Evolutionary conservation across 2,329 filamentous ascomycete species (phyloP), one percentile per base, ranked within the genome.

Genomic region (Didymosphaeria variabile): DNA sequence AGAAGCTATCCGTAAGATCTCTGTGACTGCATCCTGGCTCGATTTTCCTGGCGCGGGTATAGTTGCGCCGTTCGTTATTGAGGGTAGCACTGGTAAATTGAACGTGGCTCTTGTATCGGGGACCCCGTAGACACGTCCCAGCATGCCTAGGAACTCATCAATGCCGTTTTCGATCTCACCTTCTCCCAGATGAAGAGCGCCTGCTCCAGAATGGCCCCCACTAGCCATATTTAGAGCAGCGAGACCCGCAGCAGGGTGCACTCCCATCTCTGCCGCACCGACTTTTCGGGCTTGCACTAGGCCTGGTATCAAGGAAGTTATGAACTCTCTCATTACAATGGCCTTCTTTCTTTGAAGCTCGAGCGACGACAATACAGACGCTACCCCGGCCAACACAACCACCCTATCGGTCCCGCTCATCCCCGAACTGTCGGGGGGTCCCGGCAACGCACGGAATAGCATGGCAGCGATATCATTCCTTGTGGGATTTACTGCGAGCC

Each of bases 181-280:
- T 60, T 77, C 75, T 17, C 73, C 72, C 3, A 78, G 59, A 67
- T 88, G 90, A 31, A 95, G 80, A 13, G 90, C 89, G n/a, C 93
- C 89, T 55, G 97, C 82, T 1, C 93, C 93, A 7, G 94, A 91
- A 17, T 92, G 91, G 42, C 66, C 67, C 8, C 72, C 72, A 36
- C 70, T 72, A 9, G 67, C 69, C 65, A 77, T 73, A 65, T 88
- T 90, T 32, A 95, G 81, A 13, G 90, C 89, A 29, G 93, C 89
- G 54, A 97, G 82, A 0, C 93, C 94, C 10, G 94, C 93, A 19
- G 94, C 94, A 44, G 95, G 95, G 79, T 98, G 94, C 38, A 99
- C 92, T 3, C 94, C 95, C 72, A 95, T 92, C 74, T 98, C 95
- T n/a, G 95, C 94, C 44, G 95, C 95, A 34, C 94, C 94, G 51